phyloP scores from a whole-genome alignment of 2,329 filamentous ascomycete species.

The Penicillium griseofulvum region DNA sequence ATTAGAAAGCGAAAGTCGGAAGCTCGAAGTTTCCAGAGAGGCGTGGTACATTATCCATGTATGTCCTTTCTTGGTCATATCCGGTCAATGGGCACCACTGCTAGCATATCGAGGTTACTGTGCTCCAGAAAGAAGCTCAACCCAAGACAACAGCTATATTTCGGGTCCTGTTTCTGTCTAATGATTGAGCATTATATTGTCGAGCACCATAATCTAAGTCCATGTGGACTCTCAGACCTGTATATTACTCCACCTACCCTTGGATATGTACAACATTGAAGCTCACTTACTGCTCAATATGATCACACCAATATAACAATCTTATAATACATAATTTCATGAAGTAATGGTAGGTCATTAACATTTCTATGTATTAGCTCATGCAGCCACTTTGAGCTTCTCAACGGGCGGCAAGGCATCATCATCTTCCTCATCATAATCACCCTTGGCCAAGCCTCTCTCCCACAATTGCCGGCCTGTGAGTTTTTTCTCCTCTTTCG shows the following conservation, averaged over 20 bases:
- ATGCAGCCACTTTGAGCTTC: constrained; percentile 68
- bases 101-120: too few relatives aligned
- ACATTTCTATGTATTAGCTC: constrained; percentile 18
- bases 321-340: constrained; percentile 12
- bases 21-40: not conserved
- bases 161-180: not conserved
- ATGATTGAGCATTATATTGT: not conserved
- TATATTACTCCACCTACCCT: constrained; percentile 1
- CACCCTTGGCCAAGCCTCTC: constrained; percentile 66
- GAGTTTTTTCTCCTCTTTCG: constrained; percentile 62
- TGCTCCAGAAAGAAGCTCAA: not conserved
- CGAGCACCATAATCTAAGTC: not conserved
- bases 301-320: constrained; percentile 1
- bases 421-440: constrained; percentile 65
- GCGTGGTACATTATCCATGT: not conserved
- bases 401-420: constrained; percentile 60
- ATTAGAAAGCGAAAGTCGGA: not conserved
- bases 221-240: not conserved
- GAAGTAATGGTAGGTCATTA: constrained; percentile 9
- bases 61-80: not conserved
- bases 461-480: constrained; percentile 78
- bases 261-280: not conserved
- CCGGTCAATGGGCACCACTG: not conserved
- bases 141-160: not conserved
- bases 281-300: not conserved